phyloP scores from a whole-genome alignment of 345 rosid species.

The Nephelium lappaceum region DNA sequence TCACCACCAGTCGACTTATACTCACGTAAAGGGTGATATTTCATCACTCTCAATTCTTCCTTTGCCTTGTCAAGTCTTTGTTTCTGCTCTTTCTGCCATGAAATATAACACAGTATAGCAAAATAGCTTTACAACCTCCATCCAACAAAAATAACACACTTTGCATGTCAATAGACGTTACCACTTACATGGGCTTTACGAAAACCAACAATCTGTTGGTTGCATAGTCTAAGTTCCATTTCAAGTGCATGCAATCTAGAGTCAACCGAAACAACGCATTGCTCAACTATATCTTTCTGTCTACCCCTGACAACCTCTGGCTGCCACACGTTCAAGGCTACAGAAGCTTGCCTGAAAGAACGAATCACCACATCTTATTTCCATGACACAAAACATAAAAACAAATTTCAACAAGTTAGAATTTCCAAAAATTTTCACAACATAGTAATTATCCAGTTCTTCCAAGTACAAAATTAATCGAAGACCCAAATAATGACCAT shows the following conservation, averaged over 20 bases:
- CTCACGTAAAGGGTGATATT: constrained; percentile 77
- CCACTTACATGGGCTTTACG: constrained; percentile 64
- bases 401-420: neutral
- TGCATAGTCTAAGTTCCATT: constrained; percentile 88
- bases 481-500: neutral
- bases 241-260: constrained; percentile 59
- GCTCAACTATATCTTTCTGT: constrained; percentile 80
- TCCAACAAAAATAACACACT: neutral
- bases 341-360: constrained; percentile 77
- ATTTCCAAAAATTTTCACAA: neutral
- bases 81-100: constrained; percentile 59
- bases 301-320: constrained; percentile 68
- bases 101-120: constrained; percentile 4
- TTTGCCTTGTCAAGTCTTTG: constrained; percentile 48
- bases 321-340: constrained; percentile 96
- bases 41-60: constrained; percentile 67
- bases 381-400: neutral
- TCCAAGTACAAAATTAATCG: neutral
- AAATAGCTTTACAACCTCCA: neutral
- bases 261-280: constrained; percentile 67
- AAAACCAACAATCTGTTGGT: constrained; percentile 58
- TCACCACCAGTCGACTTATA: constrained; percentile 30
- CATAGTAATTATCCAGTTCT: neutral
- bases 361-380: constrained; percentile 2
- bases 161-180: neutral